Percentiles rank a stretch among this genome's conserved stretches.
Evolutionary conservation across 2,329 filamentous ascomycete genomes (phyloP).

Genomic region (Rachicladosporium sp.): DNA sequence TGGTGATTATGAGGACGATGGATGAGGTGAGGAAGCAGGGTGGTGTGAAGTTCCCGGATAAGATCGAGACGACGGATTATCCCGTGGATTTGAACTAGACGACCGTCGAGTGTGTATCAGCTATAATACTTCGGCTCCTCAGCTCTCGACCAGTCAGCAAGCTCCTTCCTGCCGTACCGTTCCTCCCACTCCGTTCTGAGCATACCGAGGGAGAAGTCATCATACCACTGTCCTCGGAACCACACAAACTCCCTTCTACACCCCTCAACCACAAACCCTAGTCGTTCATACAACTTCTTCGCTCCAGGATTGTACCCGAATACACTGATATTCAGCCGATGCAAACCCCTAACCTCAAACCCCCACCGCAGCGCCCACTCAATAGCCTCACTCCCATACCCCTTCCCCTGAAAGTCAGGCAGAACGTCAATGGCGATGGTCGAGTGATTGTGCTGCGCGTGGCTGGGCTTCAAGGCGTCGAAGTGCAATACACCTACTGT

Average conservation of each 20-base stretch:
- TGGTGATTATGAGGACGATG: conserved; percentile 75
- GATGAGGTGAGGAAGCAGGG: conserved; percentile 55
- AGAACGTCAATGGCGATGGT: background rate
- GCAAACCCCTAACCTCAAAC: background rate
- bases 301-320: background rate
- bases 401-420: background rate
- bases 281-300: background rate
- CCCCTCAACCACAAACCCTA: background rate
- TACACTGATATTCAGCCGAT: background rate
- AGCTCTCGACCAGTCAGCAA: background rate
- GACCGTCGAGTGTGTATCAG: too few species aligned
- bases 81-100: conserved; percentile 29
- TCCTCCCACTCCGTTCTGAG: background rate
- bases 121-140: too few species aligned
- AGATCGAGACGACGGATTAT: conserved; percentile 50
- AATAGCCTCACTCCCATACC: background rate
- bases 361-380: background rate
- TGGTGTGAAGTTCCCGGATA: conserved; percentile 49
- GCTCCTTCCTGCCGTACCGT: background rate
- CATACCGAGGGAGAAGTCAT: background rate
- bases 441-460: background rate
- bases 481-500: background rate
- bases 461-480: background rate
- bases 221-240: background rate
- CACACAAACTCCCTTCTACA: background rate